These are phyloP conservation scores for Lonicera japonica DNA, from an alignment of 129 eudicot genomes.

Conservation along the genomic window DNA sequence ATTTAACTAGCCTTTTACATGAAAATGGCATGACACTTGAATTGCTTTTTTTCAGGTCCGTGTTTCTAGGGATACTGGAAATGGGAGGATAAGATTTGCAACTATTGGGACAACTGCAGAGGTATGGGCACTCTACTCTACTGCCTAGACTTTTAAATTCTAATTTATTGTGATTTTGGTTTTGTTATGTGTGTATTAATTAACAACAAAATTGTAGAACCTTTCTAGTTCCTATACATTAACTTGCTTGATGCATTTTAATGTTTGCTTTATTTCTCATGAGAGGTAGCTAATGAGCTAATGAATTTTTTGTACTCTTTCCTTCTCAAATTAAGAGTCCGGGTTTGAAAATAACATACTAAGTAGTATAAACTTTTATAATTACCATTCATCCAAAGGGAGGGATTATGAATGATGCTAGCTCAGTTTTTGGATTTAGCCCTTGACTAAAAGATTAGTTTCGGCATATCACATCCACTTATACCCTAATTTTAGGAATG, in stretches of 20 bases:
- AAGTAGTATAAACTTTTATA: no score
- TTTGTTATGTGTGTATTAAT: background rate
- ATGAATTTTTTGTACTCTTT: no score
- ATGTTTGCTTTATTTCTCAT: background rate
- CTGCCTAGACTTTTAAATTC: background rate
- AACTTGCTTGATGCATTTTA: background rate
- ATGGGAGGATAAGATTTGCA: constrained; percentile 58
- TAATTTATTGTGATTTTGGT: background rate
- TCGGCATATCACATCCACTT: no score
- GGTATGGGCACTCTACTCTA: constrained; percentile 32
- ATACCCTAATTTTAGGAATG: no score
- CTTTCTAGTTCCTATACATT: background rate
- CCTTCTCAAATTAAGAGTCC: no score
- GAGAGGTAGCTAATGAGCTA: background rate
- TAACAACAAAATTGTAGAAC: no score
- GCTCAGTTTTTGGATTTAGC: no score
- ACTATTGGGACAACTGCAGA: constrained; percentile 87
- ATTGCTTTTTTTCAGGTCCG: constrained; percentile 53
- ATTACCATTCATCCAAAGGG: no score
- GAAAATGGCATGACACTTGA: constrained; percentile 3
- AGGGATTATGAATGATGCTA: no score
- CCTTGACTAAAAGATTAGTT: no score
- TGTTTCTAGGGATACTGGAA: constrained; percentile 46
- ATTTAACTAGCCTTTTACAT: background rate
- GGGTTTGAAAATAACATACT: no score